Evolutionary conservation across 2,329 filamentous ascomycete genomes (phyloP), one percentile per base, ranked within the genome.

Genomic region (Aspergillus sp.): DNA sequence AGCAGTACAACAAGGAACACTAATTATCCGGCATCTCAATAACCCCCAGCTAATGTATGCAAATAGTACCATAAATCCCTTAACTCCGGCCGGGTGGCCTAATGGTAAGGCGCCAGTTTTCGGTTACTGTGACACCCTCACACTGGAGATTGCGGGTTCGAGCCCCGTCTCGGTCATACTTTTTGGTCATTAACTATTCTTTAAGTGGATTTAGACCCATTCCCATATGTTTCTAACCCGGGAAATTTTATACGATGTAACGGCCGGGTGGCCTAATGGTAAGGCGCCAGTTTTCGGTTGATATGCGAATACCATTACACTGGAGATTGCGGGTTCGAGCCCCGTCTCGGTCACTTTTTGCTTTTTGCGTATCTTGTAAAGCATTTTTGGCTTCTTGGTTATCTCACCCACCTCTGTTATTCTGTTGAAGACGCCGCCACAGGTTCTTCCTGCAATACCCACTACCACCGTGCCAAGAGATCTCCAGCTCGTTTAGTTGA

Each of bases 221-320:
- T 8, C 1, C 8, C 7, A 0, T 3, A 27, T 7, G 1, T 9
- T 7, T 8, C 8, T 3, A 3, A 8, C 3, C 3, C 3, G 8
- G 7, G 3, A 27, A 31, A 31, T 11, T 11, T 31, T 31, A 11
- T 8, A 31, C 11, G 27, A 31, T 31, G 27, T 11, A 21, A 9
- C 21, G 40, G 40, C 40, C 40, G 40, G n/a, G 15, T 43, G 14
- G 40, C 40, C 14, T 43, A 43, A 43, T 43, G 40, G n/a, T 17
- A 43, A 43, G 14, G 40, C 40, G 40, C 17, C 40, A 15, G 37
- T 40, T 40, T 40, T 17, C 37, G 37, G 37, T 40, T 40, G 14
- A n/a, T 8, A 17, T 8, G 8, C 15, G 3, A 37, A 6, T 37
- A 37, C 35, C 15, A 43, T 17, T 17, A n/a, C 37, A 17, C 40